These are phyloP conservation scores for Pseudonitzschia multistriata DNA, from an alignment of 108 stramenopile species.

Conservation along the genomic window DNA sequence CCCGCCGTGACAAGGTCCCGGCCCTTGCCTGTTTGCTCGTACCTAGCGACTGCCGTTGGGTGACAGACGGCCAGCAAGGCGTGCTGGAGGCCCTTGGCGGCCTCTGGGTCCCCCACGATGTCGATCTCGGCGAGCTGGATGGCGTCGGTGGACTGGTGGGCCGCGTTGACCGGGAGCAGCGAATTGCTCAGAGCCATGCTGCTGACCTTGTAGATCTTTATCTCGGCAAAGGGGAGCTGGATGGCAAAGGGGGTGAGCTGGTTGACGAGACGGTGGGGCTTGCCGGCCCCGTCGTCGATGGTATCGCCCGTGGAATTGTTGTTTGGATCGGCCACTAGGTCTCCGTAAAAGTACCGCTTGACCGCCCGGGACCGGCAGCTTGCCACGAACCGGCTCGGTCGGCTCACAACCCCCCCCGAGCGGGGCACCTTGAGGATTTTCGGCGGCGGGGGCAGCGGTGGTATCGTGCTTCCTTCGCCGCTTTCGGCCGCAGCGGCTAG, in stretches of 20 bases:
- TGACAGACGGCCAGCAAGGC: constrained; percentile 80
- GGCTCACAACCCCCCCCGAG: constrained; percentile 76
- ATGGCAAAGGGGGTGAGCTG: constrained; percentile 77
- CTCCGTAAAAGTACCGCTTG: constrained; percentile 85
- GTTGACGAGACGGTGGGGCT: constrained; percentile 32
- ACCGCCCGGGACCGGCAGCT: constrained; percentile 54
- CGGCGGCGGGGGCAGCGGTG: constrained; percentile 21
- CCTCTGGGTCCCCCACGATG: constrained; percentile 22
- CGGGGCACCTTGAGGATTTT: constrained; percentile 86
- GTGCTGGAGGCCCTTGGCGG: constrained; percentile 47
- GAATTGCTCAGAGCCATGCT: constrained; percentile 69
- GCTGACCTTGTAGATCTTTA: constrained; percentile 64
- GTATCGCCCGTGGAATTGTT: neutral
- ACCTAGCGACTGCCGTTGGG: constrained; percentile 68
- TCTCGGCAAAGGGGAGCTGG: constrained; percentile 59
- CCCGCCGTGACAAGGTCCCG: constrained; percentile 71
- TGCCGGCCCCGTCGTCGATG: neutral
- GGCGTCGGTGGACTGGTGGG: constrained; percentile 81
- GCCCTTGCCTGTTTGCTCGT: constrained; percentile 52
- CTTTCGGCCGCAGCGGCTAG: constrained; percentile 12
- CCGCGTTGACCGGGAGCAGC: constrained; percentile 75
- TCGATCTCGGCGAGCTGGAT: constrained; percentile 60
- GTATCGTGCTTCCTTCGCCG: neutral
- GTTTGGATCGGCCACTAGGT: constrained; percentile 27
- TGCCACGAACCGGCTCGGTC: constrained; percentile 65